Evolutionary conservation across 257 asterid species (phyloP).

Genomic region (Parsonsia alboflavescens): DNA sequence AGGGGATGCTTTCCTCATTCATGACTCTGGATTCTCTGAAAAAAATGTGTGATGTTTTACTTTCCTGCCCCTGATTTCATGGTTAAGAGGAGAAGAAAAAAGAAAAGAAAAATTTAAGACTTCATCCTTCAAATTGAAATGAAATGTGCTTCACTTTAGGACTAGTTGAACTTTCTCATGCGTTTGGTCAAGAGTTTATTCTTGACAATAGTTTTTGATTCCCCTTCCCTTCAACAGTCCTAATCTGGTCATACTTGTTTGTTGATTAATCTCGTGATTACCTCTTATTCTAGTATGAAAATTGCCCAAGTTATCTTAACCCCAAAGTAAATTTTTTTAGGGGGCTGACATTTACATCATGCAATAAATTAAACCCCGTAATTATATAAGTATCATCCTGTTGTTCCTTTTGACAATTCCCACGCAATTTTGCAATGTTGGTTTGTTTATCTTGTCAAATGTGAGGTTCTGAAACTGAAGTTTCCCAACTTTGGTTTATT

Average conservation of each 20-base stretch:
- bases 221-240: not conserved
- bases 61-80: not conserved
- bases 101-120: not conserved
- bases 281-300: not conserved
- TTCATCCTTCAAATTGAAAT: not conserved
- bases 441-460: not conserved
- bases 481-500: not conserved
- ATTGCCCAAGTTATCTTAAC: not conserved
- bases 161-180: not conserved
- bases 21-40: not conserved
- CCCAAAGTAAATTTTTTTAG: not conserved
- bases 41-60: not conserved
- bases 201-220: not conserved
- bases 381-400: no score
- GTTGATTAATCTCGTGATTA: not conserved
- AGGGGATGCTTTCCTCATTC: constrained; percentile 25
- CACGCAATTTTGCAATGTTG: not conserved
- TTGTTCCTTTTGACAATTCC: not conserved
- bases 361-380: no score
- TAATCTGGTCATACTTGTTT: not conserved
- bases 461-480: no score
- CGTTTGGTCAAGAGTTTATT: not conserved
- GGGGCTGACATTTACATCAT: no score
- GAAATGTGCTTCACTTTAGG: not conserved
- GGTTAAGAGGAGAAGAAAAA: not conserved